These are phyloP conservation scores for Suillus weaverae DNA, from an alignment of 768 basidiomycete genomes.

Conservation along the genomic window DNA sequence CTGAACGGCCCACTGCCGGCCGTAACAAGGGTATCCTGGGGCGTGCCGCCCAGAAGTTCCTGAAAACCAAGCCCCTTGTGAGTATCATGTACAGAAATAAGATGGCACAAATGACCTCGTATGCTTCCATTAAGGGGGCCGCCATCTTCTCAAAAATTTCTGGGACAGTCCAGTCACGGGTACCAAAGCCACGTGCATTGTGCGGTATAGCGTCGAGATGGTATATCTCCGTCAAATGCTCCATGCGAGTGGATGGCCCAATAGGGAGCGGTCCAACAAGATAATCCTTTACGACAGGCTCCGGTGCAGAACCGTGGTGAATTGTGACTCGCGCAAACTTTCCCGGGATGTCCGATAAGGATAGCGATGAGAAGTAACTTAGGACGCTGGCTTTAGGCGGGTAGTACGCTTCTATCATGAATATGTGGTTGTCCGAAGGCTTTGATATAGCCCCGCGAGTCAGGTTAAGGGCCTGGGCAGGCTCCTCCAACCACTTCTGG, in stretches of 20 bases:
- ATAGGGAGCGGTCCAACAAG: conserved; percentile 60
- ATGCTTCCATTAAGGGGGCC: conserved; percentile 39
- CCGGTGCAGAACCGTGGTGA: conserved; percentile 44
- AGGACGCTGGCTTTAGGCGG: conserved; percentile 51
- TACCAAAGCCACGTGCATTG: conserved; percentile 46
- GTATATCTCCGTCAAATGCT: conserved; percentile 50
- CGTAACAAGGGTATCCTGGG: conserved; percentile 50
- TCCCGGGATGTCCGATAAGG: conserved; percentile 28
- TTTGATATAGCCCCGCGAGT: conserved; percentile 35
- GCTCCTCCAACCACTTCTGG: conserved; percentile 45
- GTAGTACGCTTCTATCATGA: conserved; percentile 48
- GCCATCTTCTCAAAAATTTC: conserved; percentile 34
- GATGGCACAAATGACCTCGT: conserved; percentile 35
- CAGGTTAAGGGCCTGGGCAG: conserved; percentile 47
- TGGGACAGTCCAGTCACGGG: conserved; percentile 23
- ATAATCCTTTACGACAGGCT: conserved; percentile 52
- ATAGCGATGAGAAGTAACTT: conserved; percentile 42
- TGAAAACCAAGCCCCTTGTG: conserved; percentile 16
- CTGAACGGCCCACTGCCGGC: conserved; percentile 52
- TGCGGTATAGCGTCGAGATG: conserved; percentile 53
- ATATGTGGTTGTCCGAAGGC: conserved; percentile 51
- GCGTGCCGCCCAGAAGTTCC: conserved; percentile 51
- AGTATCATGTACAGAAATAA: neutral
- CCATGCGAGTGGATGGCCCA: conserved; percentile 37
- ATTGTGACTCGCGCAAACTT: conserved; percentile 51